phyloP scores from a whole-genome alignment of 2,329 filamentous ascomycete genomes.

The Penicillium sp. region DNA sequence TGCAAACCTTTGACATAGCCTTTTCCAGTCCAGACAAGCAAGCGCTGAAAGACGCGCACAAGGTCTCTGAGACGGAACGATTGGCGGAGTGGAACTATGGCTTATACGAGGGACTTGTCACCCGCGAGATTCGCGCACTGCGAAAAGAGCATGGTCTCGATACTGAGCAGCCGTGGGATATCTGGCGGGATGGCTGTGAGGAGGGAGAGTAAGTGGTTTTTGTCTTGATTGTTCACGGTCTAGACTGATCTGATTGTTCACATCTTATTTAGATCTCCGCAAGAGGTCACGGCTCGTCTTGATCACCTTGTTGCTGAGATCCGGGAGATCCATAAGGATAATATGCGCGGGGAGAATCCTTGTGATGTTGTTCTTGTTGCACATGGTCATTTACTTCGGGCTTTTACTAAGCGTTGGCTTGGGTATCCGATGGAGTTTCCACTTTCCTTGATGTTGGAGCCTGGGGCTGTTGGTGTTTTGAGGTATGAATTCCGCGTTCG shows the following conservation, averaged over 20 bases:
- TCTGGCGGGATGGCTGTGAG: conserved; percentile 55
- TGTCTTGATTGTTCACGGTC: background rate
- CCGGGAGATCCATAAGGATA: conserved; percentile 34
- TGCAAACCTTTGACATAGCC: conserved; percentile 46
- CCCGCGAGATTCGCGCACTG: conserved; percentile 45
- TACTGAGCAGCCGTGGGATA: conserved; percentile 48
- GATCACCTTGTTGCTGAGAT: conserved; percentile 43
- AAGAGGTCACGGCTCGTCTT: conserved; percentile 39
- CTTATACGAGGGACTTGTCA: conserved; percentile 54
- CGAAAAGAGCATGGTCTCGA: conserved; percentile 48
- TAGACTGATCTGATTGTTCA: conserved; percentile 6
- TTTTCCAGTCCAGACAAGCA: conserved; percentile 29
- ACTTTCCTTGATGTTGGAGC: conserved; percentile 42
- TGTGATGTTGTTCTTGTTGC: conserved; percentile 39
- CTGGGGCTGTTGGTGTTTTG: conserved; percentile 41
- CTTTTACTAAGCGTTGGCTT: conserved; percentile 46
- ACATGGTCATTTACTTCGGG: conserved; percentile 44
- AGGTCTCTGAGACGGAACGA: conserved; percentile 47
- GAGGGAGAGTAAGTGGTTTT: conserved; percentile 47
- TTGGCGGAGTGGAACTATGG: conserved; percentile 60
- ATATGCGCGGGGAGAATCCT: conserved; percentile 39
- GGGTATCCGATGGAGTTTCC: conserved; percentile 38
- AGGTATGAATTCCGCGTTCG: conserved; percentile 25
- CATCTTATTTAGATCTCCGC: conserved; percentile 22
- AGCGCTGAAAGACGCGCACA: conserved; percentile 18